Base-by-base conservation (phyloP, 805 yeast genomes). In the Lachancea thermotolerans region DNA sequence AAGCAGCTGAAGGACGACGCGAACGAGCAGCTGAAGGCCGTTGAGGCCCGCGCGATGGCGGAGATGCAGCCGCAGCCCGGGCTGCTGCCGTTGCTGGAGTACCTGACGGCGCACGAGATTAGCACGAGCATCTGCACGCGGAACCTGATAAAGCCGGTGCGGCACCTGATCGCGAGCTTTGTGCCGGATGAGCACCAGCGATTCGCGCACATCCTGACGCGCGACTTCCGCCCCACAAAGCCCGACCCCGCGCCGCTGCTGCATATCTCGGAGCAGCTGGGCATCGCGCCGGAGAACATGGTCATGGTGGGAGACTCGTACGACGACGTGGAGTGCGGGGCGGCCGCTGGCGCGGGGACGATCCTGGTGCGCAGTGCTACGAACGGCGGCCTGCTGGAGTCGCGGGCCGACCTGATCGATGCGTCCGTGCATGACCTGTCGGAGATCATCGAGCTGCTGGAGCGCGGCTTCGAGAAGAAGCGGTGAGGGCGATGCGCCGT, bases 281-380 rank as follows among this genome's bases (percentile, higher is more conserved):
- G 67, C 1, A 40, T 74, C 14, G 52, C 60, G 1, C 77, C 84
- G 0, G 51, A 60, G 14, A 66, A 74, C 34, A 49, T 82, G 28
- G 57, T 81, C 5, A 82, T 82, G 89, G 83, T 82, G 12, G 90
- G 90, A 10, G 89, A 82, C 57, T 82, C 88, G 0, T 60, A 69
- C 35, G 89, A 82, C 60, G 90, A 82, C 55, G 78, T 82, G 79
- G 63, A 54, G 35, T 77, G 85, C 28, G 89, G 87, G 2, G 58
- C 69, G 28, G 52, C 65, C n/a, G 88, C 89, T 1, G 88, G 88
- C 0, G 74, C 77, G 36, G 66, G 72, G 2, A 74, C 86, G 0
- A 66, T 81, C 2, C 63, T 82, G 42, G 61, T 82, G 35, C 71
- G 68, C 37, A 78, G 78, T 49, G 70, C 70, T 21, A 75, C 71